Evolutionary conservation across 345 rosid species (phyloP).

Genomic region (Passiflora organensis): DNA sequence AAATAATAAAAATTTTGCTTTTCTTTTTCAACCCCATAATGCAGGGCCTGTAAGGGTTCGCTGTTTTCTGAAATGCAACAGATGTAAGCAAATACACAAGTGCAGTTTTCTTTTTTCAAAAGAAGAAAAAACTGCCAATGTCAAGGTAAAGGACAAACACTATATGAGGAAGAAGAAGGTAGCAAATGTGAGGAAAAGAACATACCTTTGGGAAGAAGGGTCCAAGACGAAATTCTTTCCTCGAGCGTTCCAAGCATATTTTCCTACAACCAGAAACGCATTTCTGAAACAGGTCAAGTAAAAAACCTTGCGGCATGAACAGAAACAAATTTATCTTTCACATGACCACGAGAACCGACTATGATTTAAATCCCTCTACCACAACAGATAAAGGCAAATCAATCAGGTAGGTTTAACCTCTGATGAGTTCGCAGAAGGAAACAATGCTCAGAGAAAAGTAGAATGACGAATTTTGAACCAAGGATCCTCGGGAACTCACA

Average conservation of each 20-base stretch:
- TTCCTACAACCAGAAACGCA: conserved; percentile 44
- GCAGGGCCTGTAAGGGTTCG: conserved; percentile 42
- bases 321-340: too few species aligned
- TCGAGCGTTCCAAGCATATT: conserved; percentile 53
- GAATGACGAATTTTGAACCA: background rate
- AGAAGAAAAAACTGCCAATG: conserved; percentile 5
- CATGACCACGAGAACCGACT: background rate
- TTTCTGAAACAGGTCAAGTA: too few species aligned
- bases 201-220: conserved; percentile 75
- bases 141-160: background rate
- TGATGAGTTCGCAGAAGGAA: too few species aligned
- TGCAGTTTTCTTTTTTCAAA: conserved; percentile 6
- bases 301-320: background rate
- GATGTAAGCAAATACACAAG: too few species aligned
- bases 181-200: background rate
- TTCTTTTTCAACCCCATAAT: conserved; percentile 43
- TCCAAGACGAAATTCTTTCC: conserved; percentile 82
- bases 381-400: too few species aligned
- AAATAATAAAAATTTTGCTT: conserved; percentile 43
- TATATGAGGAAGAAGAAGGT: conserved; percentile 3
- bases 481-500: conserved; percentile 40
- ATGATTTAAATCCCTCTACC: too few species aligned
- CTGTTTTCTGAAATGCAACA: conserved; percentile 57
- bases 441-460: background rate
- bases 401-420: too few species aligned